Conservation (phyloP, 768 basidiomycete species). For the Symmetrospora coprosmae region DNA sequence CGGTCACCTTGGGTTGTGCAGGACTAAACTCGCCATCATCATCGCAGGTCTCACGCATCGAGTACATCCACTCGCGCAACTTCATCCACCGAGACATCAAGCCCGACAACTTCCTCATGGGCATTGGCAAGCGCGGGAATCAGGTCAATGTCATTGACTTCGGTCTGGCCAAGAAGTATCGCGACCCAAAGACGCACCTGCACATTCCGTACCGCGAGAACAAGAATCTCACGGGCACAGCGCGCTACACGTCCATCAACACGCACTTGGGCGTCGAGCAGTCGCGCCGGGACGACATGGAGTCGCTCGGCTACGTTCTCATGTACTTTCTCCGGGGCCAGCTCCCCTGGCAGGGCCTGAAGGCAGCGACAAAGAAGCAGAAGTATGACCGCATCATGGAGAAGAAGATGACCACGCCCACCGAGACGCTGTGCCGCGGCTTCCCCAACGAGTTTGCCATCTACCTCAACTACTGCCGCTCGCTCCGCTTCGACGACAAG, state of each 20-base stretch:
- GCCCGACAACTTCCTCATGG: conserved; percentile 98
- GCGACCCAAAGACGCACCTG: conserved; percentile 97
- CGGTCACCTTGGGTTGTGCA: not conserved
- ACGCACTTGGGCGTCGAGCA: conserved; percentile 97
- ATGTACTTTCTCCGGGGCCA: conserved; percentile 99
- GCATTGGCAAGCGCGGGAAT: conserved; percentile 96
- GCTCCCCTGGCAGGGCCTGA: conserved; percentile 97
- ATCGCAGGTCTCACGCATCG: conserved; percentile 75
- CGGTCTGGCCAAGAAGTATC: conserved; percentile 97
- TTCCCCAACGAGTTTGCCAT: conserved; percentile 99
- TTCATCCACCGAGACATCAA: conserved; percentile 96
- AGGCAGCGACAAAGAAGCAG: conserved; percentile 99
- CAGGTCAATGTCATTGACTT: conserved; percentile 96
- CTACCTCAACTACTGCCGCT: conserved; percentile 97
- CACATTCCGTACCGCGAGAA: conserved; percentile 99
- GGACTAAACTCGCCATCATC: not conserved
- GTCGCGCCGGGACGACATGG: conserved; percentile 91
- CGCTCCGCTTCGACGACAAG: conserved; percentile 98
- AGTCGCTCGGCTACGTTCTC: conserved; percentile 94
- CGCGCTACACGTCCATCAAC: conserved; percentile 98
- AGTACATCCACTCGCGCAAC: conserved; percentile 89
- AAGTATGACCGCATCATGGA: conserved; percentile 99
- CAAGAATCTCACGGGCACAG: conserved; percentile 98
- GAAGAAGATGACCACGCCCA: conserved; percentile 99
- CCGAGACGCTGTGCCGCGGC: conserved; percentile 92